Evolutionary conservation across 495 filamentous ascomycete species (phyloP).

Genomic region (Peziza echinospora): DNA sequence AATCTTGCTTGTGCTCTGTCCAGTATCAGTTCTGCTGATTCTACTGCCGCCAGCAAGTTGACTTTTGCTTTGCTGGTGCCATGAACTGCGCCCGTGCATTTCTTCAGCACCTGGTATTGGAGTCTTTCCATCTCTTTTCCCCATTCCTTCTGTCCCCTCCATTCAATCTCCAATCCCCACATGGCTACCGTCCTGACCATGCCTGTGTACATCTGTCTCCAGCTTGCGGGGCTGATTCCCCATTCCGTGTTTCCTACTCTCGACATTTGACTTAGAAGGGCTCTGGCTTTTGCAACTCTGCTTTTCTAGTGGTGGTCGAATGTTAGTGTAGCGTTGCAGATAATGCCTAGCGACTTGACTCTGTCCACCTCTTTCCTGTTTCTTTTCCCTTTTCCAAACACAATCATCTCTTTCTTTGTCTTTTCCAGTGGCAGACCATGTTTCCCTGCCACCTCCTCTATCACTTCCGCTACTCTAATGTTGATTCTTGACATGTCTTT

Average conservation of each 20-base stretch:
- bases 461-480: not conserved
- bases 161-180: no score
- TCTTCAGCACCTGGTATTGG: no score
- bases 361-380: not conserved
- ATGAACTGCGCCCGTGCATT: not conserved
- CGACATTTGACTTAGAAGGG: not conserved
- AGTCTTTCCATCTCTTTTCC: no score
- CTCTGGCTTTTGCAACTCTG: not conserved
- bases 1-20: not conserved
- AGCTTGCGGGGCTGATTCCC: no score
- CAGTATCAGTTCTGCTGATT: not conserved
- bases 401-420: not conserved
- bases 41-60: not conserved
- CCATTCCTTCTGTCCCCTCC: not conserved
- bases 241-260: not conserved
- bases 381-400: not conserved
- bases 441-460: not conserved
- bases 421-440: not conserved
- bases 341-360: not conserved
- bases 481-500: not conserved
- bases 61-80: not conserved
- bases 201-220: not conserved
- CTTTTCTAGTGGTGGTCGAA: not conserved
- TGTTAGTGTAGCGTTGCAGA: not conserved
- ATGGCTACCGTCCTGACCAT: not conserved